A percentile compares a stretch with the other conserved stretches of the same genome.
Evolutionary conservation across 23 red algal species (phyloP).

Genomic region (Gracilariopsis chorda): DNA sequence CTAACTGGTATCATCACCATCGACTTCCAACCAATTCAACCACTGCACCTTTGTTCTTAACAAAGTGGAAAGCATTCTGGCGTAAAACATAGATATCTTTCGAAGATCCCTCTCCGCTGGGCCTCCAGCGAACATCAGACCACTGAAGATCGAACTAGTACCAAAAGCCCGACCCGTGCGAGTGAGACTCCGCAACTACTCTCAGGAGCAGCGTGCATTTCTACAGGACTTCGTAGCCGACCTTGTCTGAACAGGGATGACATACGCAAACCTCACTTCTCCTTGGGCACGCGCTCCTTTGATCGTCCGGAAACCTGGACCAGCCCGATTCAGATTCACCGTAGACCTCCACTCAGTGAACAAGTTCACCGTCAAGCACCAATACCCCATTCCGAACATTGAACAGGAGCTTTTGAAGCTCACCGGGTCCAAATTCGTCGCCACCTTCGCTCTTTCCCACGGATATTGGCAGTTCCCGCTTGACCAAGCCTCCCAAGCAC

Average conservation of each 20-base stretch:
- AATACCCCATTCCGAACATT: neutral
- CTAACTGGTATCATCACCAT: too few species aligned
- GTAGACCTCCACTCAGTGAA: neutral
- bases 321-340: neutral
- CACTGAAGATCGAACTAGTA: neutral
- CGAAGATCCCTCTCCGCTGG: neutral
- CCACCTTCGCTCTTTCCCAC: too few species aligned
- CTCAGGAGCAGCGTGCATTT: neutral
- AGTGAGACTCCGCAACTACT: neutral
- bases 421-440: too few species aligned
- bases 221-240: neutral
- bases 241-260: neutral
- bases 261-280: neutral
- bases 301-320: neutral
- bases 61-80: neutral
- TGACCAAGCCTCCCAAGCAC: too few species aligned
- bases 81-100: neutral
- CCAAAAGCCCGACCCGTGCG: neutral
- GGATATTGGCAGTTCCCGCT: too few species aligned
- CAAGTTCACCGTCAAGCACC: neutral
- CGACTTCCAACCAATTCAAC: too few species aligned
- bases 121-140: neutral
- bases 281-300: slow-evolving; percentile 6
- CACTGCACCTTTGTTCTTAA: too few species aligned
- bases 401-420: neutral